A percentile compares a stretch with the other conserved stretches of the same genome.
These are phyloP conservation scores for Thymus mandschuricus DNA, from an alignment of 257 asterid genomes.

Conservation along the genomic window DNA sequence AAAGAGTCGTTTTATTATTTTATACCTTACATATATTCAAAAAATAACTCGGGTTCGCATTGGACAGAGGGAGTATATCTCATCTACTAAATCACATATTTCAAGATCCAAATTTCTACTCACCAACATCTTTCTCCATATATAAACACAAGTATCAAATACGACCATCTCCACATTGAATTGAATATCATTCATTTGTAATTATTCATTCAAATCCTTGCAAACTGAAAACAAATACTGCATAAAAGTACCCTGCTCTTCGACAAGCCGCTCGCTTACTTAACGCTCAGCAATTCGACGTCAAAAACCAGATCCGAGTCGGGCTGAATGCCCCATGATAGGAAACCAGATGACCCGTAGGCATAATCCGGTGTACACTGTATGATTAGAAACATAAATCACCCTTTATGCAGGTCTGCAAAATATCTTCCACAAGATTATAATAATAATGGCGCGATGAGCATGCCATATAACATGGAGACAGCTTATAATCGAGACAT, in stretches of 20 bases:
- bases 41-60: too few species aligned
- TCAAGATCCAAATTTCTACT: too few species aligned
- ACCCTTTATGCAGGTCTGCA: background rate
- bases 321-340: conserved; percentile 94
- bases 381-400: conserved; percentile 27
- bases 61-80: too few species aligned
- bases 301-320: conserved; percentile 77
- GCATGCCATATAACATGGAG: background rate
- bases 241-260: background rate
- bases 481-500: background rate
- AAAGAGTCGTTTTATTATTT: too few species aligned
- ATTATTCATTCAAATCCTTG: background rate
- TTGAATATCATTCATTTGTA: too few species aligned
- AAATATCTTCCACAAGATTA: background rate
- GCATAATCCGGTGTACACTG: conserved; percentile 98
- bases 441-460: background rate
- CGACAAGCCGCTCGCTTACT: conserved; percentile 34
- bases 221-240: conserved; percentile 9
- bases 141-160: too few species aligned
- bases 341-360: conserved; percentile 76
- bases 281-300: conserved; percentile 69
- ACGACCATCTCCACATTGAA: too few species aligned
- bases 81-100: too few species aligned
- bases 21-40: too few species aligned
- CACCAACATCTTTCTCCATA: too few species aligned